These are phyloP conservation scores for Trichosporon sp. DNA, from an alignment of 1,284 basidiomycete genomes.

Conservation along the genomic window DNA sequence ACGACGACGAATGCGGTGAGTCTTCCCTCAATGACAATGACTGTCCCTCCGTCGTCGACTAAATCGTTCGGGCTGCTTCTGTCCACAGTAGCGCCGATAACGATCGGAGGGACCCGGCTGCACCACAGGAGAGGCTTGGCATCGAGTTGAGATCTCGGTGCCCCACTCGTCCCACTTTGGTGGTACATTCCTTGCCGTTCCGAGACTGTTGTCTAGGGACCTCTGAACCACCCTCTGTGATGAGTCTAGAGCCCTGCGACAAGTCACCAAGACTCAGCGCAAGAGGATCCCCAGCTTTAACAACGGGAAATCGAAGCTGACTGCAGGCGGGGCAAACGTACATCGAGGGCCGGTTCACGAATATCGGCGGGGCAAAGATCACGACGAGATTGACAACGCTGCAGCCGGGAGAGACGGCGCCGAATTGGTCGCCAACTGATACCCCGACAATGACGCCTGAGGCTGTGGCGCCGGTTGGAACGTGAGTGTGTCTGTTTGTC, in stretches of 20 bases:
- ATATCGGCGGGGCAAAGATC: not conserved
- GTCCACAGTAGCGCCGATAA: too few relatives aligned
- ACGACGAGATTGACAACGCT: not conserved
- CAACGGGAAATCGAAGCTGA: not conserved
- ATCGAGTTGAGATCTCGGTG: too few relatives aligned
- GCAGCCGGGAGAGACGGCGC: not conserved
- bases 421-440: not conserved
- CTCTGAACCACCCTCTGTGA: too few relatives aligned
- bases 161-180: too few relatives aligned
- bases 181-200: too few relatives aligned
- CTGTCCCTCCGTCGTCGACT: too few relatives aligned
- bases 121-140: too few relatives aligned
- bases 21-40: not conserved
- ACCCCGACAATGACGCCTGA: not conserved
- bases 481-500: not conserved
- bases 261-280: too few relatives aligned
- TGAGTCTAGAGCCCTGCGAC: too few relatives aligned
- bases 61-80: not conserved
- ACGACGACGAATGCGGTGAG: not conserved
- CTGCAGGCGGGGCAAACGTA: not conserved
- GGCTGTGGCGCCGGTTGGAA: not conserved
- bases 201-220: too few relatives aligned
- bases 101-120: too few relatives aligned
- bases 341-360: conserved; percentile 2
- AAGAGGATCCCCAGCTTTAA: too few relatives aligned